Evolutionary conservation across 2,329 filamentous ascomycete species (phyloP).

Genomic region (Cercospora brassicicola): DNA sequence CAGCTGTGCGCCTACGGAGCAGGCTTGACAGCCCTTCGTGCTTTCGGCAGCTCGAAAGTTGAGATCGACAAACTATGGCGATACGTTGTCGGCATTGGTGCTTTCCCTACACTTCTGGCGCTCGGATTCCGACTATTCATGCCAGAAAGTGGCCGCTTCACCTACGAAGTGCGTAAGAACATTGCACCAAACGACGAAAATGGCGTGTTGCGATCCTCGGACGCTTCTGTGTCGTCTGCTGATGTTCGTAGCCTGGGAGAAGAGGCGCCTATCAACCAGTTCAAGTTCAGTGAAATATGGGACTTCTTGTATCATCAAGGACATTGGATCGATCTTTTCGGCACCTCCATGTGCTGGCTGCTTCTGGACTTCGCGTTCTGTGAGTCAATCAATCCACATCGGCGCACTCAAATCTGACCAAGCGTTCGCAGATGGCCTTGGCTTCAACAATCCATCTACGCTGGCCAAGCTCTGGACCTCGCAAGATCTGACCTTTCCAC

Average conservation of each 20-base stretch:
- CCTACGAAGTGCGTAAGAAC: conserved; percentile 42
- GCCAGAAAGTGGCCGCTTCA: conserved; percentile 44
- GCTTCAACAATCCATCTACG: conserved; percentile 28
- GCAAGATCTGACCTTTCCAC: conserved; percentile 5
- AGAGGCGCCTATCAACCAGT: conserved; percentile 23
- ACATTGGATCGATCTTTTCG: conserved; percentile 27
- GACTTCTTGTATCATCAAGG: conserved; percentile 26
- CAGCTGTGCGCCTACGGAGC: conserved; percentile 38
- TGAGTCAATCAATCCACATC: conserved; percentile 2
- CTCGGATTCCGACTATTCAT: conserved; percentile 45
- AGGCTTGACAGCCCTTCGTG: conserved; percentile 20
- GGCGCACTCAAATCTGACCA: background rate
- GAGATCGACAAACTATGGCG: conserved; percentile 45
- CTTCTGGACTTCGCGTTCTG: conserved; percentile 26
- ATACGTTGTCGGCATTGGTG: conserved; percentile 44
- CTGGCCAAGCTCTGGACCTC: conserved; percentile 28
- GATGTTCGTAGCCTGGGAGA: conserved; percentile 20
- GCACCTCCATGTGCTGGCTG: conserved; percentile 28
- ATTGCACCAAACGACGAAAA: conserved; percentile 35
- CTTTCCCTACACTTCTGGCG: conserved; percentile 42
- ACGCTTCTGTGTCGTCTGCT: background rate
- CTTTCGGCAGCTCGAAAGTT: conserved; percentile 33
- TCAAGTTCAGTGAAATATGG: conserved; percentile 18
- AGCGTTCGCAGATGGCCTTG: conserved; percentile 20
- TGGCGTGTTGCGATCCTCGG: background rate